Evolutionary conservation across 2,329 filamentous ascomycete species (phyloP).

Genomic region (Piedraia hortae): DNA sequence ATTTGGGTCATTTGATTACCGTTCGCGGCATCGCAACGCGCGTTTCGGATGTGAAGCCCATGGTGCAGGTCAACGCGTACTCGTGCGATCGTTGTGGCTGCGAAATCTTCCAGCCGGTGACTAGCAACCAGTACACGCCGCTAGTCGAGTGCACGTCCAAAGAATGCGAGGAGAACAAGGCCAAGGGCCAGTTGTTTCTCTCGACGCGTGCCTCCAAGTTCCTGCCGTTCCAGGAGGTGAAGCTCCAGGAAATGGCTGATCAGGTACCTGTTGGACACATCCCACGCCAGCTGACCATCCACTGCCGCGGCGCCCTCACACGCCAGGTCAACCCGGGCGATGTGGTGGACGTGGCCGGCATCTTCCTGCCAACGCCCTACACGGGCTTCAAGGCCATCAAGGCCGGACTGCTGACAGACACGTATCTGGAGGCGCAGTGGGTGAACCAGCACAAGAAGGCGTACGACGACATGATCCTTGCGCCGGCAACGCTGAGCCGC

Average conservation of each 20-base stretch:
- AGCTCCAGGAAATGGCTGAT: conserved; percentile 97
- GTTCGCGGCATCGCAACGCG: conserved; percentile 80
- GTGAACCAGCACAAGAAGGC: conserved; percentile 94
- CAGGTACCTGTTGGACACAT: conserved; percentile 97
- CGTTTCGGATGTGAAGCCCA: conserved; percentile 91
- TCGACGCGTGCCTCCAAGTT: conserved; percentile 95
- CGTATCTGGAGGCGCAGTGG: conserved; percentile 82
- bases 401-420: conserved; percentile 87
- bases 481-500: conserved; percentile 48
- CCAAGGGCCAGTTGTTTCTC: conserved; percentile 76
- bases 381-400: conserved; percentile 97
- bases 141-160: conserved; percentile 63
- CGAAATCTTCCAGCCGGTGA: conserved; percentile 92
- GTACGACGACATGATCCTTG: conserved; percentile 73
- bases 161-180: conserved; percentile 75
- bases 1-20: conserved; percentile 80
- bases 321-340: conserved; percentile 80
- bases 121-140: conserved; percentile 70
- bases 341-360: conserved; percentile 74
- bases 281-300: conserved; percentile 63
- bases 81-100: conserved; percentile 89
- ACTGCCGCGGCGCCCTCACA: conserved; percentile 68
- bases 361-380: conserved; percentile 91
- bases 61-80: conserved; percentile 93
- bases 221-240: conserved; percentile 89